Conservation (phyloP, 164 flowering plant genomes). For the Cinnamomum micranthum region DNA sequence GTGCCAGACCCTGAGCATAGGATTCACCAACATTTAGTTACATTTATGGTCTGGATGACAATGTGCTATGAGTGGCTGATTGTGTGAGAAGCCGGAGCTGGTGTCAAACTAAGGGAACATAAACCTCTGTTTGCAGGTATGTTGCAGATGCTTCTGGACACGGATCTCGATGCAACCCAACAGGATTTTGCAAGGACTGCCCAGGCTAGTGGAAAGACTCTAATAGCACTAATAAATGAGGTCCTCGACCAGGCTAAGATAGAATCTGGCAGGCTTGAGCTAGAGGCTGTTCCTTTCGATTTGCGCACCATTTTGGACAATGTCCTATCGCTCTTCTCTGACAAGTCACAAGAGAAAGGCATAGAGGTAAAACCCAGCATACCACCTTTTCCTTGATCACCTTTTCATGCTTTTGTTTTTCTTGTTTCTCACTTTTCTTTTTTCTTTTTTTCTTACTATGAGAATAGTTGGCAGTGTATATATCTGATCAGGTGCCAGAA, state of each 20-base stretch:
- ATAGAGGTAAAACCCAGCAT: conserved; percentile 55
- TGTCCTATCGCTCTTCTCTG: conserved; percentile 65
- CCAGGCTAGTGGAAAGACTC: conserved; percentile 70
- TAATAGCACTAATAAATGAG: conserved; percentile 79
- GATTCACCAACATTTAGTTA: not conserved
- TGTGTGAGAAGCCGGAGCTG: not conserved
- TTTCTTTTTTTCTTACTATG: conserved; percentile 1
- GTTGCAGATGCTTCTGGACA: conserved; percentile 95
- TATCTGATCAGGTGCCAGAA: conserved; percentile 69
- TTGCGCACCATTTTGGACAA: conserved; percentile 65
- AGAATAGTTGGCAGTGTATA: conserved; percentile 80
- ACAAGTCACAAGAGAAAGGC: conserved; percentile 62
- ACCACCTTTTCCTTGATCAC: conserved; percentile 3
- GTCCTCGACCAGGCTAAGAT: conserved; percentile 98
- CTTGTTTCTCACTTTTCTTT: conserved; percentile 5
- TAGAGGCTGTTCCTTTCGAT: conserved; percentile 83
- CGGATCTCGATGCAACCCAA: conserved; percentile 69
- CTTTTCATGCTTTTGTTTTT: not conserved
- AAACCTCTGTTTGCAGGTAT: conserved; percentile 45
- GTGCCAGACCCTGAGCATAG: not conserved
- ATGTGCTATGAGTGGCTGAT: not conserved
- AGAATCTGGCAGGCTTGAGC: conserved; percentile 92
- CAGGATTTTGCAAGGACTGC: conserved; percentile 87
- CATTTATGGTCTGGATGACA: too few relatives aligned
- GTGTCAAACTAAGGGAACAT: not conserved